Base-by-base conservation (phyloP, 1,139 yeast genomes). In the Barnettozyma hawaiiensis region DNA sequence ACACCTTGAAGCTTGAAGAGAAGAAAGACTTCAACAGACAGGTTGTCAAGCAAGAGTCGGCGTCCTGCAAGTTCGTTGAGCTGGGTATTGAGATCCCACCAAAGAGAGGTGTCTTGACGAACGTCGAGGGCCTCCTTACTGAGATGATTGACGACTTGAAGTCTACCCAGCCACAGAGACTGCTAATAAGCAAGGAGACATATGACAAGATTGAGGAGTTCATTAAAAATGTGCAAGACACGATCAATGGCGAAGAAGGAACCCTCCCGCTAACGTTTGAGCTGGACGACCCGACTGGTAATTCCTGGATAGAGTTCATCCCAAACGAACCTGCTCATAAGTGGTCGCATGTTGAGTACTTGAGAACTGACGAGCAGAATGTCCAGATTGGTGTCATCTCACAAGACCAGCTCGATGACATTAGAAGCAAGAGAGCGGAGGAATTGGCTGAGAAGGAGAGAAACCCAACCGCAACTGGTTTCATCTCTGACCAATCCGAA, bases 81-180 rank as follows among this genome's bases (percentile, higher is more conserved):
- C 69, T 94, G 48, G 97, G 89, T 51, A 78, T 92, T 46, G 98
- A 92, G 64, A 90, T 94, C 46, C 98, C 99, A 7, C 87, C 97
- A 31, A 85, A 89, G 64, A 75, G 89, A 55, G 98, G 98, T 34
- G 96, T 90, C 60, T 70, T 92, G 52, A 86, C 96, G 38, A 90
- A 90, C 27, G 81, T 89, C 22, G 98, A 94, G 64, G 98, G 98
- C 27, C 65, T 94, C 35, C 70, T 94, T 44, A 62, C 71, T 26
- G 97, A 89, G 62, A 87, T 89, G 82, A 70, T 82, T 47, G 84
- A 75, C n/a, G 97, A 92, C 61, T 73, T 94, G 52, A 70, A 74
- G 57, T 63, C 78, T 38, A 96, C 86, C 59, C 99, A 94, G 67
- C 82, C 81, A 2, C 79, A 76, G 37, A 77, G 99, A 66, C 75